A percentile compares a stretch with the other conserved stretches of the same genome.
Evolutionary conservation across 768 basidiomycete genomes (phyloP).

Genomic region (Tephrocybe sp.): DNA sequence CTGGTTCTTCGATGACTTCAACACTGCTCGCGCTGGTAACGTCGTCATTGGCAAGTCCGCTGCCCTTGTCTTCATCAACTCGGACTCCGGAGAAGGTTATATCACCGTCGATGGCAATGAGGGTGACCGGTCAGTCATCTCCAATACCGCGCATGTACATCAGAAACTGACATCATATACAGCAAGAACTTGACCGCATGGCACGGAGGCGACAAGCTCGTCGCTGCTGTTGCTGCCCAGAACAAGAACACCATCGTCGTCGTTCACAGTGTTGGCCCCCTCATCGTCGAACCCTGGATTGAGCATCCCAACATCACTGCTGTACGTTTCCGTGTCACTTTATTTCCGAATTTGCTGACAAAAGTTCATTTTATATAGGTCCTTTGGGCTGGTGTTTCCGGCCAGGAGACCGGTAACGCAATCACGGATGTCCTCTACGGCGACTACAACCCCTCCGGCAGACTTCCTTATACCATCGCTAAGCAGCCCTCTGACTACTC

Average conservation of each 20-base stretch:
- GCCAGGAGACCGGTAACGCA: conserved; percentile 67
- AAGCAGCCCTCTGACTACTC: conserved; percentile 56
- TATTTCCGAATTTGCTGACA: conserved; percentile 13
- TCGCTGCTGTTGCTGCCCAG: conserved; percentile 62
- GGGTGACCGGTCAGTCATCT: conserved; percentile 55
- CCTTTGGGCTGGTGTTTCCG: conserved; percentile 67
- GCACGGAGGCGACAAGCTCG: conserved; percentile 68
- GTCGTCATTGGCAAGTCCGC: conserved; percentile 51
- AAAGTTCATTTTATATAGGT: conserved; percentile 29
- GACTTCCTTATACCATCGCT: conserved; percentile 75
- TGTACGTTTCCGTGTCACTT: conserved; percentile 36
- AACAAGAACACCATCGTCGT: conserved; percentile 75
- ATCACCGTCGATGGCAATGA: conserved; percentile 78
- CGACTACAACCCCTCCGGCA: conserved; percentile 62
- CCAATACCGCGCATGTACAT: background rate
- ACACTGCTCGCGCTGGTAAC: conserved; percentile 49
- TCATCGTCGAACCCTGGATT: conserved; percentile 65
- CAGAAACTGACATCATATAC: background rate
- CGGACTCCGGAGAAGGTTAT: conserved; percentile 84
- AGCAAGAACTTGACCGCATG: conserved; percentile 72
- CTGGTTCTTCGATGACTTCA: conserved; percentile 71
- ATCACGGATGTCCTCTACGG: conserved; percentile 75
- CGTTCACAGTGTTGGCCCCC: conserved; percentile 58
- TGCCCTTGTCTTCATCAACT: conserved; percentile 77
- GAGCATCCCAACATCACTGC: conserved; percentile 72